Percentiles rank a stretch among this genome's conserved stretches.
Evolutionary conservation across 345 rosid species (phyloP).

Genomic region (Gossypioides kirkii): DNA sequence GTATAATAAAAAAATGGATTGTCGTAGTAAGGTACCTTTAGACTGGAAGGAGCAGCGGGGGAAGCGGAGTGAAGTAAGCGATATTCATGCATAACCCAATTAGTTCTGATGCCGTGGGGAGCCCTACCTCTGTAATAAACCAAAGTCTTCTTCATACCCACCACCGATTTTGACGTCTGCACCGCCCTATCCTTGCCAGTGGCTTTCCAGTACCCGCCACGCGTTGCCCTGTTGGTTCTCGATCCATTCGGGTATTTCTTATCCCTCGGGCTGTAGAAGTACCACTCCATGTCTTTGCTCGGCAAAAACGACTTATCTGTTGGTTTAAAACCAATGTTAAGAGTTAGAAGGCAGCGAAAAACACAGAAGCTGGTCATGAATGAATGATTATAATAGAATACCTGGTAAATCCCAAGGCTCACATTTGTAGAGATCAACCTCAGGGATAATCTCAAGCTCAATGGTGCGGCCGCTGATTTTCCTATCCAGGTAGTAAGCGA

Average conservation of each 20-base stretch:
- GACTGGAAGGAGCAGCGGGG: constrained; percentile 25
- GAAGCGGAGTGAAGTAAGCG: constrained; percentile 37
- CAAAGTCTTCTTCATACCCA: constrained; percentile 78
- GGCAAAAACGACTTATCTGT: constrained; percentile 68
- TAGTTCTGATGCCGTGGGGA: constrained; percentile 60
- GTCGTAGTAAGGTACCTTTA: constrained; percentile 24
- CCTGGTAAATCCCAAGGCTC: constrained; percentile 91
- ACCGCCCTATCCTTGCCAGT: constrained; percentile 64
- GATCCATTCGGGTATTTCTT: constrained; percentile 80
- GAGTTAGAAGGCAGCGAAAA: background rate
- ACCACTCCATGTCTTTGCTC: constrained; percentile 82
- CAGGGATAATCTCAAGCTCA: constrained; percentile 74
- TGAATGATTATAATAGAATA: constrained; percentile 4
- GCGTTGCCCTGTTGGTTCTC: constrained; percentile 68
- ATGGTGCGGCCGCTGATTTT: constrained; percentile 56
- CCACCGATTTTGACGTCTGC: constrained; percentile 26
- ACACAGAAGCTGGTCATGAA: background rate
- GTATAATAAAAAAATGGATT: background rate
- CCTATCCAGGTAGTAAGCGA: constrained; percentile 65
- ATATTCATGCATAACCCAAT: constrained; percentile 84
- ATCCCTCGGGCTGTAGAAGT: constrained; percentile 69
- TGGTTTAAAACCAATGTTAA: background rate
- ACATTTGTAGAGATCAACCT: constrained; percentile 73
- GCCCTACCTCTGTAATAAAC: constrained; percentile 73
- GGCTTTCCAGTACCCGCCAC: constrained; percentile 76